Percentiles rank a stretch among this genome's conserved stretches.
phyloP scores from a whole-genome alignment of 345 rosid genomes.

The Eucalyptus marginata region DNA sequence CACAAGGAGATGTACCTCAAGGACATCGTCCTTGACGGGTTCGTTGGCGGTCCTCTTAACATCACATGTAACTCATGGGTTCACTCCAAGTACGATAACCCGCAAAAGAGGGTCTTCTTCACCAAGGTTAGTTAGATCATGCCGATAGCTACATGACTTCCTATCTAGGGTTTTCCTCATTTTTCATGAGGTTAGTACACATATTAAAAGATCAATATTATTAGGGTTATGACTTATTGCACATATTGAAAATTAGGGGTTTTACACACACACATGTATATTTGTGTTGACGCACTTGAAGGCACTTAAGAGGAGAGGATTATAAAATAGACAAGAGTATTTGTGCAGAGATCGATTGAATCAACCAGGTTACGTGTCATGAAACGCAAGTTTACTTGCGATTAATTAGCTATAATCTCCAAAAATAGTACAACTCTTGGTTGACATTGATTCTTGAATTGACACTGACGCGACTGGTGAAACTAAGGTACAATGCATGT shows the following conservation, averaged over 20 bases:
- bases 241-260: background rate
- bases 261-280: background rate
- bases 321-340: no score
- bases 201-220: background rate
- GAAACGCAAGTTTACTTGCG: background rate
- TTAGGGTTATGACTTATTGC: background rate
- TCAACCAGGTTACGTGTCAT: no score
- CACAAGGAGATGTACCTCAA: conserved; percentile 47
- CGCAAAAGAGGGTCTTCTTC: conserved; percentile 52
- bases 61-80: conserved; percentile 57
- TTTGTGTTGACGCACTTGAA: background rate
- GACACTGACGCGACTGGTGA: background rate
- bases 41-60: conserved; percentile 10
- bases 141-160: background rate
- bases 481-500: background rate
- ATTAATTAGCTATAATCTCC: background rate
- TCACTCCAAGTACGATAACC: conserved; percentile 29
- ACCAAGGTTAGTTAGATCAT: conserved; percentile 25
- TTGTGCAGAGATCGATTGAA: no score
- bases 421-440: background rate
- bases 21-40: conserved; percentile 36
- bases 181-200: background rate
- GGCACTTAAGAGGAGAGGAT: background rate
- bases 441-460: background rate
- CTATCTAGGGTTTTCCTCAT: background rate